Evolutionary conservation across 2,329 filamentous ascomycete species (phyloP), one percentile per base, ranked within the genome.

Genomic region (Trichothecium roseum): DNA sequence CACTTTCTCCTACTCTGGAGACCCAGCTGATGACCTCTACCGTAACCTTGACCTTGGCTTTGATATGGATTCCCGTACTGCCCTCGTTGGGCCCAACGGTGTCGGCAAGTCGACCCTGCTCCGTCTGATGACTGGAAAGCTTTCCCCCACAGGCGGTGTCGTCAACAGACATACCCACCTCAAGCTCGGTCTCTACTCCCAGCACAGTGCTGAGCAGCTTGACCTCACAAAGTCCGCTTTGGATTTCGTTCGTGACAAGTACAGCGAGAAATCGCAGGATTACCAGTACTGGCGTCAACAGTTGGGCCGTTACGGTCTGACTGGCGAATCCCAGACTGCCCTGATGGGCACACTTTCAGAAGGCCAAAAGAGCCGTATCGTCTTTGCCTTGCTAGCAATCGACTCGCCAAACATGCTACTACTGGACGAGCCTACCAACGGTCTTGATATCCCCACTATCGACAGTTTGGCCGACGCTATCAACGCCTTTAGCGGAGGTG

Each of bases 251-350:
- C 84, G 91, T 45, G 89, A 96, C 67, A 94, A 89, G 72, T 96
- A 94, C 69, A 63, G 71, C 30, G 70, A 80, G 45, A 85, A 89
- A 66, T 87, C 80, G 36, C 91, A 98, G 60, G 91, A 98, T 60
- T 94, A 94, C 72, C 91, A 98, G 68, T 98, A 91, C 78, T 98
- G 91, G 91, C 80, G 91, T 57, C 89, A 95, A 66, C 87, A 94
- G 68, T 84, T 98, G 27, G 91, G 91, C 53, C 77, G 81, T 46
- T 98, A 98, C 61, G 93, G 93, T 59, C 75, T 98, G 45, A 83
- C 78, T 39, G 93, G 93, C 59, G 87, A 96, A 44, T 70, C 86
- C 22, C 93, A 98, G 72, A 98, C 91, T 33, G 86, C 91, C 32
- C 74, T 96, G 57, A 98, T 98, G 81, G 93, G 91, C 43, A 98